These are phyloP conservation scores for Phytophthora sp. DNA, from an alignment of 352 stramenopile species.

Conservation along the genomic window DNA sequence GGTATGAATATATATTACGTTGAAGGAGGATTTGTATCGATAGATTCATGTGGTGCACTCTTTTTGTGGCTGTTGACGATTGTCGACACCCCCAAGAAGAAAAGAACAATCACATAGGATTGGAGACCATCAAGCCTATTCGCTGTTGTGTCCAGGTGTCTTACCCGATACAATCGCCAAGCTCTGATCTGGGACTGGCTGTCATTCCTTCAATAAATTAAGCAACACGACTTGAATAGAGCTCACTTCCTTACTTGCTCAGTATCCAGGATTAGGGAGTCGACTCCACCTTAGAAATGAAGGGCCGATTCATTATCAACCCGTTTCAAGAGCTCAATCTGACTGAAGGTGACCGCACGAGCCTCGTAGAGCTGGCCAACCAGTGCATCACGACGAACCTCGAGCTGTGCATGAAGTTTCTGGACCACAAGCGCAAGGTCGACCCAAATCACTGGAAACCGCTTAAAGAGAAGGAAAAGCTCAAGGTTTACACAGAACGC, in stretches of 20 bases:
- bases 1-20: too few relatives aligned
- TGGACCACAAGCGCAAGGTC: conserved; percentile 28
- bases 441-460: conserved; percentile 46
- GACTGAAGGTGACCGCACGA: conserved; percentile 23
- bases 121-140: not conserved
- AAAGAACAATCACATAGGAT: too few relatives aligned
- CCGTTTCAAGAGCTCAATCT: conserved; percentile 35
- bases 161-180: conserved; percentile 21
- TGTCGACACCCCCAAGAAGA: too few relatives aligned
- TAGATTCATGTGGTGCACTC: too few relatives aligned
- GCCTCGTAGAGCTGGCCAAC: conserved; percentile 34
- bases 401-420: conserved; percentile 33
- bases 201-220: too few relatives aligned
- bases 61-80: too few relatives aligned
- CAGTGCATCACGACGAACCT: conserved; percentile 32
- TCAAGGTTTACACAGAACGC: conserved; percentile 43
- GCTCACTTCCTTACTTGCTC: conserved; percentile 16
- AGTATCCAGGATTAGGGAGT: too few relatives aligned
- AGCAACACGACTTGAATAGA: not conserved
- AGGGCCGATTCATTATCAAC: conserved; percentile 41
- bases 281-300: too few relatives aligned
- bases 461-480: conserved; percentile 44
- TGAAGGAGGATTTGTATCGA: conserved; percentile 21
- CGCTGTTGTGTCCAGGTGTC: conserved; percentile 6
- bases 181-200: too few relatives aligned